These are phyloP conservation scores for Botryotinia narcissicola DNA, from an alignment of 2,329 filamentous ascomycete species.

Conservation along the genomic window DNA sequence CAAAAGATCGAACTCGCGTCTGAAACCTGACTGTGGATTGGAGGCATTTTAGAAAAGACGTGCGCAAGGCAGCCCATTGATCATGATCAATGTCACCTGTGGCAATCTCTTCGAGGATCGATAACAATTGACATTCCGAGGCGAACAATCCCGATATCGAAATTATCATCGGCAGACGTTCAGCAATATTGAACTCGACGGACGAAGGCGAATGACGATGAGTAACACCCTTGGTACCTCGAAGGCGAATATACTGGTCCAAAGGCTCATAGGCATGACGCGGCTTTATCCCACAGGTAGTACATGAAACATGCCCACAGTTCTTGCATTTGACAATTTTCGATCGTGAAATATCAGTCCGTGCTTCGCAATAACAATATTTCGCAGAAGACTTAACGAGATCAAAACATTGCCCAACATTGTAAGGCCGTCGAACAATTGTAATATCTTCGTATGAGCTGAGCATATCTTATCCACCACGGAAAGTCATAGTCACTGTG, in stretches of 20 bases:
- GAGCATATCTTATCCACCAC: background rate
- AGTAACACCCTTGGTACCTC: slow-evolving; percentile 42
- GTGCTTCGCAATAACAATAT: slow-evolving; percentile 58
- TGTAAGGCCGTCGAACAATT: slow-evolving; percentile 21
- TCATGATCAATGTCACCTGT: slow-evolving; percentile 30
- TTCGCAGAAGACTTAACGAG: slow-evolving; percentile 40
- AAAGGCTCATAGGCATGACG: slow-evolving; percentile 38
- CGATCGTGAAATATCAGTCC: slow-evolving; percentile 40
- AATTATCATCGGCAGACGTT: background rate
- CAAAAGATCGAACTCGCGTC: background rate
- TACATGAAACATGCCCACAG: slow-evolving; percentile 56
- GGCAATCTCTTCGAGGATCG: slow-evolving; percentile 39
- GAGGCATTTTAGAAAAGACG: slow-evolving; percentile 38
- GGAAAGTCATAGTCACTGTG: background rate
- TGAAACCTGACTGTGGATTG: slow-evolving; percentile 40
- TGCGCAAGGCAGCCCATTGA: slow-evolving; percentile 39
- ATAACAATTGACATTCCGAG: slow-evolving; percentile 29
- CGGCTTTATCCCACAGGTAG: slow-evolving; percentile 53
- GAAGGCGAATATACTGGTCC: slow-evolving; percentile 46
- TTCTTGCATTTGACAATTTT: slow-evolving; percentile 48
- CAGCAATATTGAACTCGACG: background rate
- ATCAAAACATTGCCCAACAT: slow-evolving; percentile 22
- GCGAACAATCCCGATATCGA: slow-evolving; percentile 11
- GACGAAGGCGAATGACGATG: slow-evolving; percentile 42
- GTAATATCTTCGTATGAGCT: background rate